Evolutionary conservation across 2,329 filamentous ascomycete genomes (phyloP).

Genomic region (Pestalotiopsis sp.): DNA sequence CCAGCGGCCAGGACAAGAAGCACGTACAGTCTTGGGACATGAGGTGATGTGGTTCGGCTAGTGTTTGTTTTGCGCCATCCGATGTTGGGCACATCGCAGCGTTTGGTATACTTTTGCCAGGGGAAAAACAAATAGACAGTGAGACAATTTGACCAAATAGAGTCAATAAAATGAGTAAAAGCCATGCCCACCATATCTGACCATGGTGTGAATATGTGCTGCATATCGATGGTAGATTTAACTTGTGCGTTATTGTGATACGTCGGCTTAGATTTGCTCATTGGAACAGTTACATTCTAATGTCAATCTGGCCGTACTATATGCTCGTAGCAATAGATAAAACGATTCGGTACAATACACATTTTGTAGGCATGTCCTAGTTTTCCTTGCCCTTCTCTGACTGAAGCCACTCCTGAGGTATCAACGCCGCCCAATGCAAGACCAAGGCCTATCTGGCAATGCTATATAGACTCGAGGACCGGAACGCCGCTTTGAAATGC

Average conservation of each 20-base stretch:
- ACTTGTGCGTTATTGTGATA: too few species aligned
- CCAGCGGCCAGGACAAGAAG: slow-evolving; percentile 41
- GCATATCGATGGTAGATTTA: too few species aligned
- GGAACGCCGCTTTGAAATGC: slow-evolving; percentile 16
- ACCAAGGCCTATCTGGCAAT: neutral
- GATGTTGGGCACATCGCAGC: neutral
- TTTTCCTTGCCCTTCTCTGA: neutral
- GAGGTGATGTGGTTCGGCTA: neutral
- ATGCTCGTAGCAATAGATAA: neutral
- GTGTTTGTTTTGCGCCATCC: neutral
- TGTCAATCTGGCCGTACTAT: neutral
- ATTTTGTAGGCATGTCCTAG: neutral
- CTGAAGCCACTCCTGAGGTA: neutral
- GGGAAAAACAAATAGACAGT: neutral
- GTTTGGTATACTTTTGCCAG: neutral
- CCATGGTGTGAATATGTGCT: too few species aligned
- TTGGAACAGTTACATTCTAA: neutral
- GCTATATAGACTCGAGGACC: neutral
- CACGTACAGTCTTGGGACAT: slow-evolving; percentile 47
- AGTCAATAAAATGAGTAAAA: neutral
- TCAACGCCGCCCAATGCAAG: slow-evolving; percentile 16
- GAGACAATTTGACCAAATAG: neutral
- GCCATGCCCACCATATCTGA: neutral
- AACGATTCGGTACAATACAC: neutral
- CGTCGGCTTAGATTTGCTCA: too few species aligned